phyloP scores from a whole-genome alignment of 179 eudicot species.

The Drosera spatulata region DNA sequence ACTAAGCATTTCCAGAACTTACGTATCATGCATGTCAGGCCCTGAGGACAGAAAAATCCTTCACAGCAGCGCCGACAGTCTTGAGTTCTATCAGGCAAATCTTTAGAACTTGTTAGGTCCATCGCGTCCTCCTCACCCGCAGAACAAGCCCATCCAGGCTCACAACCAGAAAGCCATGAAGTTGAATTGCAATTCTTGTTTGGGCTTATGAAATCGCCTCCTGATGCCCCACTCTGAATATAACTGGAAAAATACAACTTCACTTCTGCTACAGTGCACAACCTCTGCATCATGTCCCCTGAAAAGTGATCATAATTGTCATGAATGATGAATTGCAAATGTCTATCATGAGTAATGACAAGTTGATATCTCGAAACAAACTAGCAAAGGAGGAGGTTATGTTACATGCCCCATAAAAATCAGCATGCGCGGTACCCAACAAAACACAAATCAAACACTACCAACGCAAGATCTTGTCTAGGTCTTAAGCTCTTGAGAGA shows the following conservation, averaged over 20 bases:
- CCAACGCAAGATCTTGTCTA: no score
- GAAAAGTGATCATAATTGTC: conserved; percentile 1
- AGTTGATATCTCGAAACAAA: no score
- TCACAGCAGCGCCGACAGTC: conserved; percentile 67
- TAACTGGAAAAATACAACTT: conserved; percentile 44
- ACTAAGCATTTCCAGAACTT: conserved; percentile 14
- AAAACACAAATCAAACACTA: no score
- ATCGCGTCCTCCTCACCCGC: conserved; percentile 16
- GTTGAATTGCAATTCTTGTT: conserved; percentile 67
- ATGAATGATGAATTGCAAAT: no score
- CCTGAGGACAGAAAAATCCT: conserved; percentile 85
- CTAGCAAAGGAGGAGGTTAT: no score
- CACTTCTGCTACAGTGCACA: conserved; percentile 75
- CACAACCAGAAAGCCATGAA: conserved; percentile 71
- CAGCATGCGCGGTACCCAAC: no score
- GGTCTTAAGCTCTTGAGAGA: no score
- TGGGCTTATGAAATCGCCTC: conserved; percentile 26
- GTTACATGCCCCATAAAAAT: no score
- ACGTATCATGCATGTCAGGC: conserved; percentile 92
- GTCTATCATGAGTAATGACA: no score
- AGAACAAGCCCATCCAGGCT: conserved; percentile 93
- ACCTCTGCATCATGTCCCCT: conserved; percentile 48
- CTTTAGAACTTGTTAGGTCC: conserved; percentile 28
- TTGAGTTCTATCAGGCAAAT: conserved; percentile 36
- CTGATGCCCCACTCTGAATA: conserved; percentile 17